Base-by-base conservation (phyloP, 345 rosid species). In the Moricandia arvensis region DNA sequence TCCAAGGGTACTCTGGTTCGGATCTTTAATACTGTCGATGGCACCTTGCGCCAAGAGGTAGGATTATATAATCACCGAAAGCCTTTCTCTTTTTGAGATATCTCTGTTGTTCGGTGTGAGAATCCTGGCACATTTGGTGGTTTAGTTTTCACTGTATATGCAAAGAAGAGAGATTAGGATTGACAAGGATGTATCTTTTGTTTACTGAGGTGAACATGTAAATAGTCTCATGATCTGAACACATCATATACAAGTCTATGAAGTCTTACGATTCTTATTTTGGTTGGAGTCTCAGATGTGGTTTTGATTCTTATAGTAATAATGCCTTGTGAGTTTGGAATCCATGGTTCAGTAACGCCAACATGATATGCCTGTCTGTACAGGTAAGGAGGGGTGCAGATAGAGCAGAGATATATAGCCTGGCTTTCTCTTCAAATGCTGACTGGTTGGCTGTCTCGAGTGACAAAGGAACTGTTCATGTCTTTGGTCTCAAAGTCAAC, bases 381-480 rank as follows among this genome's bases (percentile, higher is more conserved):
- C 55, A 49, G 55, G 55, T 49, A 15, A 49, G 55, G 55, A 49
- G 55, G 55, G 55, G 55, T 49, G 55, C 55, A 49, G 55, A 49
- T 49, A 49, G 55, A 49, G 55, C 55, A 16, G 55, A 49, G 55
- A 49, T 49, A 6, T 49, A 49, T 7, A 49, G 55, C 7, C 21
- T 49, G 18, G 55, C 55, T 49, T 49, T 49, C 55, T 49, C 55
- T 49, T 49, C 55, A 49, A 49, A 49, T 49, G 55, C 55, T 49
- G 16, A 49, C 21, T 49, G 55, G 55, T 7, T 49, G 12, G 55
- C 55, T 16, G 55, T 49, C 55, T 49, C 55, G 6, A 49, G 55
- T 16, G 55, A 49, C 21, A 49, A 49, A 49, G 55, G 55, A 49
- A 49, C 55, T 17, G 55, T 49, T 21, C 55, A 49, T 49, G 55